Evolutionary conservation across 441 rosid species (phyloP).

Genomic region (Metrosideros polymorpha): DNA sequence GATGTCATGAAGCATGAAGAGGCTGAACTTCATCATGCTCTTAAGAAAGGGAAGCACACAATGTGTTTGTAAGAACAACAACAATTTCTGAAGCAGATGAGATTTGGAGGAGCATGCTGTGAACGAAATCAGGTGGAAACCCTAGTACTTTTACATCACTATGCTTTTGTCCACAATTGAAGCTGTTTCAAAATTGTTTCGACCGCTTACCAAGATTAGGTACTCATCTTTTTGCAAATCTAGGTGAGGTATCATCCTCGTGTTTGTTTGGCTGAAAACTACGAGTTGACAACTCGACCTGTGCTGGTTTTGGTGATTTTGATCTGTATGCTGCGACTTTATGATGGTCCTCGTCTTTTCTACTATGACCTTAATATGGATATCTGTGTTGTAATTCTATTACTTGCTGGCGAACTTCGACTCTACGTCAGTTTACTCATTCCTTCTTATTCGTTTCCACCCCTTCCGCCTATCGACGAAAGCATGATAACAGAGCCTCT

Average conservation of each 20-base stretch:
- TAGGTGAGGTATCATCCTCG: neutral
- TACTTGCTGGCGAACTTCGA: neutral
- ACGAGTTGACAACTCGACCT: neutral
- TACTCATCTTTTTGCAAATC: neutral
- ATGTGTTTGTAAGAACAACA: neutral
- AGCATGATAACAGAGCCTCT: neutral
- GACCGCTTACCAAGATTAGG: neutral
- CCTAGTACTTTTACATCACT: neutral
- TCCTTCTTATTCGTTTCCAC: neutral
- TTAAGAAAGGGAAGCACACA: neutral
- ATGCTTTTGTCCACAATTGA: neutral
- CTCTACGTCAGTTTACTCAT: neutral
- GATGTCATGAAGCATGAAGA: neutral
- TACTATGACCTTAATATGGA: neutral
- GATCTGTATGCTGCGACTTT: neutral
- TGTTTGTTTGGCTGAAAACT: neutral
- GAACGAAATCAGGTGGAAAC: neutral
- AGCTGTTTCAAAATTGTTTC: neutral
- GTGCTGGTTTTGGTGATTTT: neutral
- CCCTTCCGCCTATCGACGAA: neutral
- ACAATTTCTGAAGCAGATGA: neutral
- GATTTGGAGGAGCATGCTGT: neutral
- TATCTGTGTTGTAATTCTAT: neutral
- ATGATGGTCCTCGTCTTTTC: neutral
- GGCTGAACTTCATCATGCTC: neutral